Base-by-base conservation (phyloP, 1,284 basidiomycete species). In the Porogramme epimiltina region DNA sequence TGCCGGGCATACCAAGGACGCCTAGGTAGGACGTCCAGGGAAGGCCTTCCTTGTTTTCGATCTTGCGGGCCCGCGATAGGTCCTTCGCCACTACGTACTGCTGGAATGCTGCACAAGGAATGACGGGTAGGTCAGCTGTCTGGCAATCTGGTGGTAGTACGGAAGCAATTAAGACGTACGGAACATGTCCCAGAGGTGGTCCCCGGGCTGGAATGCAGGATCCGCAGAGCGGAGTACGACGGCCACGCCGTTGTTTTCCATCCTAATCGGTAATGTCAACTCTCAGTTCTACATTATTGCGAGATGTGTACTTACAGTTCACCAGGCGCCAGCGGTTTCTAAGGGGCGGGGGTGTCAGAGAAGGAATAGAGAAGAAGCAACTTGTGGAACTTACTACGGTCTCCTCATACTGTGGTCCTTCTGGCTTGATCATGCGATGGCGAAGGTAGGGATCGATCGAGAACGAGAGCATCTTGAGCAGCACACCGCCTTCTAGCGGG, bases 381-480 rank as follows among this genome's bases (percentile, higher is more conserved):
- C n/a, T n/a, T n/a, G n/a, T n/a, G 16, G 23, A 34, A 16, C 18
- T 19, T 3, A 19, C 19, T 1, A 43, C 18, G 25, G 4, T 16
- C 9, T 4, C 24, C 15, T 19, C 25, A n/a, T 47, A 25, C 52
- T 51, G 16, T 41, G 23, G 43, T 51, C 44, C 3, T 40, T 49
- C 28, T 0, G 62, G 52, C 6, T 55, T 60, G 1, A 67, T 62
- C 78, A 80, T 70, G 28, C 59, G 46, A 9, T 57, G 60, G 19
- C 68, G 64, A 63, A 79, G 61, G 64, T 79, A 81, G 0, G 79
- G 79, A 56, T 81, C 80, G 28, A 80, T 66, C 5, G 70, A 75
- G 6, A 80, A 57, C 0, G 71, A 70, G 19, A 81, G 66, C 2
- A 71, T 70, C 65, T 82, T 81, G 47, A 79, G 56, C n/a, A 84